A percentile compares a stretch with the other conserved stretches of the same genome.
These are phyloP conservation scores for Lepidium campestre DNA, from an alignment of 441 rosid genomes.

Conservation along the genomic window DNA sequence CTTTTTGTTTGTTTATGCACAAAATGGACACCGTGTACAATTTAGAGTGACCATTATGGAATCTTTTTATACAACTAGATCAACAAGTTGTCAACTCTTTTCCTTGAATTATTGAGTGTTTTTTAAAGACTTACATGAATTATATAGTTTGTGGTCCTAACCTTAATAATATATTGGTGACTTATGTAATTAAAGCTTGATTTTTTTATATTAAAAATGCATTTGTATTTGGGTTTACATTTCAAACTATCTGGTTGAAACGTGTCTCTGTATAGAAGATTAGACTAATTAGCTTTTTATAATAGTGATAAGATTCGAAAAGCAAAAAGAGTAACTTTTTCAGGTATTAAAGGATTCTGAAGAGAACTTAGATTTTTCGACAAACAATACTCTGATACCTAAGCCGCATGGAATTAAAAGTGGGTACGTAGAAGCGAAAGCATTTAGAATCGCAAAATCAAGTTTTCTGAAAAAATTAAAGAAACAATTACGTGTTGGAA, in stretches of 20 bases:
- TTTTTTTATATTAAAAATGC: not conserved
- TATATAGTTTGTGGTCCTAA: slow-evolving; percentile 20
- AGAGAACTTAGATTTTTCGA: too few relatives aligned
- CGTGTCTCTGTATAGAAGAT: too few relatives aligned
- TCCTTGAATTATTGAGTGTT: slow-evolving; percentile 11
- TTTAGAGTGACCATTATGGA: not conserved
- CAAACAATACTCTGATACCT: too few relatives aligned
- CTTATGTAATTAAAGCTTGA: not conserved
- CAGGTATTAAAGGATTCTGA: too few relatives aligned
- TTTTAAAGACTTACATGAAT: slow-evolving; percentile 3
- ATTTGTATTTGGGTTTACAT: not conserved
- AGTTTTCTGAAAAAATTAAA: too few relatives aligned
- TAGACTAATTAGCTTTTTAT: too few relatives aligned
- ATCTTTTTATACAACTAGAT: slow-evolving; percentile 26
- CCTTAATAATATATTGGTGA: not conserved
- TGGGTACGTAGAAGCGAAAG: too few relatives aligned
- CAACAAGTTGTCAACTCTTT: slow-evolving; percentile 30
- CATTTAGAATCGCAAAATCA: too few relatives aligned
- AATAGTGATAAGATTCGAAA: too few relatives aligned
- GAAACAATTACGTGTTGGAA: too few relatives aligned
- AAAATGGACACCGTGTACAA: not conserved
- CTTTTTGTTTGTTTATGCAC: slow-evolving; percentile 11
- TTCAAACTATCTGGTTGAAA: not conserved
- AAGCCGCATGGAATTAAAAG: too few relatives aligned
- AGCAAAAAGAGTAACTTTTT: too few relatives aligned